Evolutionary conservation across 2,329 filamentous ascomycete species (phyloP).

Genomic region (Paramyrothecium sp.): DNA sequence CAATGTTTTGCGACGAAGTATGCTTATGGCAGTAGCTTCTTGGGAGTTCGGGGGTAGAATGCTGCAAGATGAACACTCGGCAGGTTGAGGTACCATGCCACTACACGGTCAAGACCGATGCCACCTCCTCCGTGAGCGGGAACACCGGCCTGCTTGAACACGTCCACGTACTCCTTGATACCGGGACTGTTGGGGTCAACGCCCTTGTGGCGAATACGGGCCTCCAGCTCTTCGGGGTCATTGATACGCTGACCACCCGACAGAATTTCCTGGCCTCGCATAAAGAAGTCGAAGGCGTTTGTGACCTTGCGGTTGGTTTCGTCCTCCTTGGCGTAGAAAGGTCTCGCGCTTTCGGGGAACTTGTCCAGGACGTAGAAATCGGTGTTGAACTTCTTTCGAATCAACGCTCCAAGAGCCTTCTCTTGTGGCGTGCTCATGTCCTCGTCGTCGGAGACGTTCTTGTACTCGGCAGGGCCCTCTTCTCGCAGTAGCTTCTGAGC

Average conservation of each 20-base stretch:
- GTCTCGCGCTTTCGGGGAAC: constrained; percentile 84
- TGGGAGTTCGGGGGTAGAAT: constrained; percentile 60
- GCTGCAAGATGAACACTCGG: constrained; percentile 58
- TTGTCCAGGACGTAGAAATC: constrained; percentile 98
- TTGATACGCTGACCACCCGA: constrained; percentile 92
- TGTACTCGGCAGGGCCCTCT: constrained; percentile 66
- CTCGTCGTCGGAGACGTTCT: constrained; percentile 71
- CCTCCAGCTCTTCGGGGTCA: constrained; percentile 71
- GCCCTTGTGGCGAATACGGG: constrained; percentile 74
- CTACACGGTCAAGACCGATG: constrained; percentile 85
- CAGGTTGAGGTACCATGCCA: constrained; percentile 62
- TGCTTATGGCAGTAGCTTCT: constrained; percentile 51
- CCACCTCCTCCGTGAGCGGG: constrained; percentile 90
- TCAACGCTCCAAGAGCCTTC: constrained; percentile 82
- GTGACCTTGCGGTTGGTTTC: constrained; percentile 64
- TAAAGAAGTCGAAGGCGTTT: constrained; percentile 79
- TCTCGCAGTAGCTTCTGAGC: constrained; percentile 75
- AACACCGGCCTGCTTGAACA: constrained; percentile 76
- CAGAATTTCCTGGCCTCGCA: constrained; percentile 89
- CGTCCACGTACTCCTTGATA: constrained; percentile 89
- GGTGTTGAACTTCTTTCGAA: constrained; percentile 85
- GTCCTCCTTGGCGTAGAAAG: constrained; percentile 86
- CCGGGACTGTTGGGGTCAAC: constrained; percentile 71
- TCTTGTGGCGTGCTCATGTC: constrained; percentile 81
- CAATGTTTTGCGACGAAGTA: neutral